A percentile compares a stretch with the other conserved stretches of the same genome.
phyloP scores from a whole-genome alignment of 2,329 filamentous ascomycete species.

The Fusarium burgessii region DNA sequence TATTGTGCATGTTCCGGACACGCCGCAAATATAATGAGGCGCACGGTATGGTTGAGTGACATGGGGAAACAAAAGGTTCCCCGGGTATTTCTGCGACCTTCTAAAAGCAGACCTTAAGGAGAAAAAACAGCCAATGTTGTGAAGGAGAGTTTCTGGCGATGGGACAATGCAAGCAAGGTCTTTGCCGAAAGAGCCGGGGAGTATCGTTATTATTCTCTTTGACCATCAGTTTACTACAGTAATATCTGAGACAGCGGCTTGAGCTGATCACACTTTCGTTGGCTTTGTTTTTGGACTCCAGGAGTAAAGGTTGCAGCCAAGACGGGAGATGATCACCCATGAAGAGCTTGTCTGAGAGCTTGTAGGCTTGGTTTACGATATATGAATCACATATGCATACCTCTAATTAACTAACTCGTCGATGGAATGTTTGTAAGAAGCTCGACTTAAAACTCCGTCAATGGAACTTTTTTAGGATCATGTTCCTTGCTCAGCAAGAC shows the following conservation, averaged over 20 bases:
- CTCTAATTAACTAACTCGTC: background rate
- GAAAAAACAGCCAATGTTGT: constrained; percentile 5
- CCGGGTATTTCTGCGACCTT: constrained; percentile 39
- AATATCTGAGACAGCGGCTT: constrained; percentile 23
- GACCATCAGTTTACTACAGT: constrained; percentile 15
- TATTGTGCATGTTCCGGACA: constrained; percentile 12
- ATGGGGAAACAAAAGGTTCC: constrained; percentile 20
- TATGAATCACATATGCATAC: constrained; percentile 4
- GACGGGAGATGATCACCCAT: constrained; percentile 31
- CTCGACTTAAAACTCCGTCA: background rate
- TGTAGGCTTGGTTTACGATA: constrained; percentile 9
- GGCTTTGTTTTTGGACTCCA: background rate
- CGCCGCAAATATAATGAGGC: background rate
- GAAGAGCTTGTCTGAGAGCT: constrained; percentile 17
- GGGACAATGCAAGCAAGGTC: constrained; percentile 6
- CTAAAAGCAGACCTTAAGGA: constrained; percentile 36
- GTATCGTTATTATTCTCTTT: background rate
- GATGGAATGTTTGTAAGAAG: background rate
- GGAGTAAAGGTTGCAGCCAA: constrained; percentile 29
- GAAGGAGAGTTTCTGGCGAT: constrained; percentile 18
- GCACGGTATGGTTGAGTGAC: background rate
- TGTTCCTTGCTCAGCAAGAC: background rate
- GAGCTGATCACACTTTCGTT: constrained; percentile 17
- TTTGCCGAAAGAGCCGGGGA: constrained; percentile 38
- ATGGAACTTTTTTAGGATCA: constrained; percentile 1